Evolutionary conservation across 106 monocot genomes (phyloP).

Genomic region (Acanthochlamys bracteata): DNA sequence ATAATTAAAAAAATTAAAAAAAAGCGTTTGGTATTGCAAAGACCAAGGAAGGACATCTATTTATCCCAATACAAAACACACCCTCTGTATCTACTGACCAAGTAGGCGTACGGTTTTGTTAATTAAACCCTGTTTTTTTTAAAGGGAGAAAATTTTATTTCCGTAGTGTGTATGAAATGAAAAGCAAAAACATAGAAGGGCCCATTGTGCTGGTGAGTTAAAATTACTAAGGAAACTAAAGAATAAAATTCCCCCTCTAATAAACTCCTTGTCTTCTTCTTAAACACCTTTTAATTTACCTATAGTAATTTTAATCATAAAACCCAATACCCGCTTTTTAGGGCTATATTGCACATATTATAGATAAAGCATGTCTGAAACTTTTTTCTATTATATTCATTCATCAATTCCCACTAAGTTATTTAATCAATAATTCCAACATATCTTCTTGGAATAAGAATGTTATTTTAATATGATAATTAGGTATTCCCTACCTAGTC

Average conservation of each 20-base stretch:
- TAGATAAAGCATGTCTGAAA: conserved; percentile 7
- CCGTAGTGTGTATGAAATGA: too few relatives aligned
- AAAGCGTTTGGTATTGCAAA: too few relatives aligned
- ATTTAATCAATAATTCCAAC: neutral
- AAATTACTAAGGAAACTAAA: conserved; percentile 15
- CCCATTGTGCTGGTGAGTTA: conserved; percentile 4
- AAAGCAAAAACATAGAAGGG: too few relatives aligned
- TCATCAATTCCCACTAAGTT: conserved; percentile 8
- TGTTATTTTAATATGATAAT: neutral
- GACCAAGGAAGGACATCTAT: too few relatives aligned
- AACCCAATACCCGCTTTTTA: conserved; percentile 19
- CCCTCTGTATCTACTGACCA: too few relatives aligned
- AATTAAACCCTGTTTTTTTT: too few relatives aligned
- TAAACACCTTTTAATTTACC: conserved; percentile 18
- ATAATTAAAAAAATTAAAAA: too few relatives aligned
- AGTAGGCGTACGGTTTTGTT: too few relatives aligned
- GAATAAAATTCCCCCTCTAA: conserved; percentile 16
- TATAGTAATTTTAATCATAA: too few relatives aligned
- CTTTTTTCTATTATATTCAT: conserved; percentile 10
- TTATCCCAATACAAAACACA: too few relatives aligned
- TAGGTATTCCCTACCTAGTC: conserved; percentile 4
- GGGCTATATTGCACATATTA: too few relatives aligned
- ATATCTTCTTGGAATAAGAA: conserved; percentile 5
- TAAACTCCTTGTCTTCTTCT: conserved; percentile 19
- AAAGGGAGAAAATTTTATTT: too few relatives aligned